phyloP scores from a whole-genome alignment of 2,329 filamentous ascomycete species.

The Capronia epimyces region DNA sequence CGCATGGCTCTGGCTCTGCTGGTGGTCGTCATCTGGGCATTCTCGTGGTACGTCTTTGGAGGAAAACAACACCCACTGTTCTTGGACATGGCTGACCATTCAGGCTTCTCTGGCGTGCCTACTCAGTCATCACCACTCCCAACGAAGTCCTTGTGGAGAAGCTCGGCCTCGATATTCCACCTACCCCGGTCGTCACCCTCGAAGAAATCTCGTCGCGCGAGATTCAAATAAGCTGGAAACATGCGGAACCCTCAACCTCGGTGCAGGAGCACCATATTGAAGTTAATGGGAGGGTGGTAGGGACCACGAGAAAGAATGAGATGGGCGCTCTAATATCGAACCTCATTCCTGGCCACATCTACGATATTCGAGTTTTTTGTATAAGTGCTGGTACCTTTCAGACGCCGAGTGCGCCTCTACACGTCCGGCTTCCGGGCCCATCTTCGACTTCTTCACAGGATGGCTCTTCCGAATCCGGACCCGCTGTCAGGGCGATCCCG shows the following conservation, averaged over 20 bases:
- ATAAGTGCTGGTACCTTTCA: conserved; percentile 90
- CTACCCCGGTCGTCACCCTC: conserved; percentile 80
- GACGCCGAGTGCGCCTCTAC: conserved; percentile 77
- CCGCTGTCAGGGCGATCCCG: conserved; percentile 50
- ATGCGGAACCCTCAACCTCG: conserved; percentile 59
- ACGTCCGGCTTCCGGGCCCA: conserved; percentile 61
- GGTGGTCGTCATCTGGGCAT: conserved; percentile 44
- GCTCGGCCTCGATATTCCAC: conserved; percentile 88
- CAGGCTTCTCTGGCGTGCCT: conserved; percentile 79
- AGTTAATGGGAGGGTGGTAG: conserved; percentile 84
- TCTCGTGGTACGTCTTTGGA: conserved; percentile 41
- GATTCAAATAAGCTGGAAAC: conserved; percentile 85
- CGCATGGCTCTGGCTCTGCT: conserved; percentile 47
- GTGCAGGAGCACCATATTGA: conserved; percentile 86
- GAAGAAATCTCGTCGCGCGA: conserved; percentile 83
- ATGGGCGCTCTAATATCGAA: conserved; percentile 88
- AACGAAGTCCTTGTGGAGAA: conserved; percentile 86
- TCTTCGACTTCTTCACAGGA: conserved; percentile 39
- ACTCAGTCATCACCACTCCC: conserved; percentile 82
- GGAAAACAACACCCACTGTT: neutral
- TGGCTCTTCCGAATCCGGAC: conserved; percentile 34
- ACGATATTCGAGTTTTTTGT: conserved; percentile 88
- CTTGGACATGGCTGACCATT: neutral
- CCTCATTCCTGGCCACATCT: conserved; percentile 78
- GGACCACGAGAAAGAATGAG: conserved; percentile 73